Conservation (phyloP, 805 yeast genomes). For the Cyberlindnera euphorbiae region DNA sequence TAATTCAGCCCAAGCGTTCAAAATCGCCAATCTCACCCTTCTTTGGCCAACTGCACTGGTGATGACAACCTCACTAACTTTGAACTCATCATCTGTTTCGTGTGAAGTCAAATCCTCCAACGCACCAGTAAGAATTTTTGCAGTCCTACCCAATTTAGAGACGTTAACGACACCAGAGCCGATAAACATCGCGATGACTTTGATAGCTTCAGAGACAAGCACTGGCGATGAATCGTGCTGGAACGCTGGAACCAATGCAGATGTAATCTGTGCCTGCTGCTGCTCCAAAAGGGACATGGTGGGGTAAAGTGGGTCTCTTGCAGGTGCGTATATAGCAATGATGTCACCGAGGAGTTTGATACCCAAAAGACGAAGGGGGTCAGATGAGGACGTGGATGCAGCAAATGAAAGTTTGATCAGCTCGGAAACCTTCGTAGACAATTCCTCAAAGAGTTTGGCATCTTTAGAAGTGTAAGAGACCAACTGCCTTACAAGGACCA, state of each 20-base stretch:
- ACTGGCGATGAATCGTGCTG: slow-evolving; percentile 64
- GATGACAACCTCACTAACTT: slow-evolving; percentile 53
- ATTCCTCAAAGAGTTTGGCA: slow-evolving; percentile 32
- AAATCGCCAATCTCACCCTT: slow-evolving; percentile 51
- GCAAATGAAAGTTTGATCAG: slow-evolving; percentile 74
- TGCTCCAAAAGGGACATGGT: slow-evolving; percentile 74
- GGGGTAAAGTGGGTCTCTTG: slow-evolving; percentile 69
- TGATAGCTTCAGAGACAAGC: slow-evolving; percentile 72
- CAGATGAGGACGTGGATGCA: slow-evolving; percentile 70
- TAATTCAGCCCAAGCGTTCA: slow-evolving; percentile 72
- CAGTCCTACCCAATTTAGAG: slow-evolving; percentile 47
- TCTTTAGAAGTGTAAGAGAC: slow-evolving; percentile 37
- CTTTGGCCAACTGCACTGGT: slow-evolving; percentile 37
- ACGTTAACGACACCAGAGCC: slow-evolving; percentile 52
- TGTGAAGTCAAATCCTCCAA: slow-evolving; percentile 47
- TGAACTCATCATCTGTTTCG: slow-evolving; percentile 28
- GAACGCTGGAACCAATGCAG: slow-evolving; percentile 88
- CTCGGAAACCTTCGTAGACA: slow-evolving; percentile 50
- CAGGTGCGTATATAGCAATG: slow-evolving; percentile 52
- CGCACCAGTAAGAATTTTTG: slow-evolving; percentile 59
- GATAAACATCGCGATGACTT: slow-evolving; percentile 72
- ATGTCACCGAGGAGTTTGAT: slow-evolving; percentile 60
- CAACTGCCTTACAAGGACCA: slow-evolving; percentile 41
- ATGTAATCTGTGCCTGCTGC: slow-evolving; percentile 89
- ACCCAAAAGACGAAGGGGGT: slow-evolving; percentile 58